Percentiles rank a stretch among this genome's conserved stretches.
These are phyloP conservation scores for Candida sonorensis DNA, from an alignment of 805 yeast species.

Conservation along the genomic window DNA sequence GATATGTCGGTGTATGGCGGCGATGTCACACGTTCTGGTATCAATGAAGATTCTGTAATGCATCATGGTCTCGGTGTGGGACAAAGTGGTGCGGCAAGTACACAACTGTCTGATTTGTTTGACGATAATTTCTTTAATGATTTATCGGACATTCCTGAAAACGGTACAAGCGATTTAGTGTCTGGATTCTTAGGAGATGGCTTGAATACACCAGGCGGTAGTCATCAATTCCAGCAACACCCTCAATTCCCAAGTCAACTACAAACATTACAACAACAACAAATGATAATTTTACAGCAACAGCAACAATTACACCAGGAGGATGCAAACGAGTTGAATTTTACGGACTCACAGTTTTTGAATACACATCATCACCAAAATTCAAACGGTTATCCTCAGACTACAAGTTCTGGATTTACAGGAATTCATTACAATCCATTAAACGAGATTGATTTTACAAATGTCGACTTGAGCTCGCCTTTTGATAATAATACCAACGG, in stretches of 20 bases:
- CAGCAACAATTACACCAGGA: no score
- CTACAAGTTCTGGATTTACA: conserved; percentile 4
- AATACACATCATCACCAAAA: no score
- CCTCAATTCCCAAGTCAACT: background rate
- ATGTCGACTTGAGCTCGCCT: conserved; percentile 27
- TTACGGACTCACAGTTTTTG: no score
- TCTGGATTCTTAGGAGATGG: conserved; percentile 3
- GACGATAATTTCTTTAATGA: conserved; percentile 28
- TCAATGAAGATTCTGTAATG: background rate
- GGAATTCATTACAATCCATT: conserved; percentile 21
- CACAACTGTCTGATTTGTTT: conserved; percentile 22
- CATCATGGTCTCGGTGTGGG: background rate
- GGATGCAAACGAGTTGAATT: no score
- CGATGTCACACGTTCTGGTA: conserved; percentile 3
- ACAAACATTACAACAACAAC: background rate
- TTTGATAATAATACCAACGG: conserved; percentile 14
- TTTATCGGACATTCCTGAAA: conserved; percentile 22
- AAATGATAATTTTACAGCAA: conserved; percentile 3
- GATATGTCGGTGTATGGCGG: conserved; percentile 5
- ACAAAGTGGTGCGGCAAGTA: background rate
- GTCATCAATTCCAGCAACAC: background rate
- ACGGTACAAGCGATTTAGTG: conserved; percentile 9
- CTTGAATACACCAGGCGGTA: no score
- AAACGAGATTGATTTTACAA: conserved; percentile 33
- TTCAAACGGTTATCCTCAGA: no score